Conservation (phyloP, 352 stramenopile species). For the Salisapilia sapeloensis region DNA sequence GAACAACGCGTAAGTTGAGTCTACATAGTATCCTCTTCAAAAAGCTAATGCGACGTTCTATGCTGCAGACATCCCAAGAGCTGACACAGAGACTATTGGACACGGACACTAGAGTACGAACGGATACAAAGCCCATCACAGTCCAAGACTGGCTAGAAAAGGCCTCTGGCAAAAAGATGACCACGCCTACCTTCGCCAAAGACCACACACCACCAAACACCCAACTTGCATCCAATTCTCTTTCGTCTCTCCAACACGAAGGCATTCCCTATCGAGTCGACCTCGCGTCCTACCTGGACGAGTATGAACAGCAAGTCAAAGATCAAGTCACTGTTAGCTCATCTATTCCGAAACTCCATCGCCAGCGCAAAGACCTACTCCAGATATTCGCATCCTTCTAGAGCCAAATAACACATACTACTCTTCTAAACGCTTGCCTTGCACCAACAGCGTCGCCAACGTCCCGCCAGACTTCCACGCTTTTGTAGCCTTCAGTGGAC, state of each 20-base stretch:
- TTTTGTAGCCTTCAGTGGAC: constrained; percentile 56
- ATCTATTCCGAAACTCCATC: too few relatives aligned
- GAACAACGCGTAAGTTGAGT: too few relatives aligned
- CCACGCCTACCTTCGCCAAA: constrained; percentile 1
- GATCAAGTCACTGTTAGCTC: constrained; percentile 16
- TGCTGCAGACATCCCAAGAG: too few relatives aligned
- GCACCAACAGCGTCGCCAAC: constrained; percentile 10
- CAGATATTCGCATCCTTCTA: constrained; percentile 14
- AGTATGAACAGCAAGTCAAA: constrained; percentile 3
- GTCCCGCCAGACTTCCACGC: constrained; percentile 33
- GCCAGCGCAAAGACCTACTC: constrained; percentile 24
- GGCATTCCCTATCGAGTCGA: not conserved
- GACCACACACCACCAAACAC: not conserved
- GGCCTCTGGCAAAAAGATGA: too few relatives aligned
- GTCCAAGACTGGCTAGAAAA: too few relatives aligned
- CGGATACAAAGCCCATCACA: too few relatives aligned
- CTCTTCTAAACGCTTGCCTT: constrained; percentile 15
- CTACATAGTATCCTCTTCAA: too few relatives aligned
- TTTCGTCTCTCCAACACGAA: not conserved
- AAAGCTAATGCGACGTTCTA: too few relatives aligned
- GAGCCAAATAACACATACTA: constrained; percentile 3
- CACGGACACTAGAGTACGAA: too few relatives aligned
- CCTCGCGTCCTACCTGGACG: constrained; percentile 10
- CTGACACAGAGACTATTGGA: too few relatives aligned
- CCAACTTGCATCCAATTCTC: not conserved